Base-by-base conservation (phyloP, 257 asterid genomes). In the Solanum pennellii region DNA sequence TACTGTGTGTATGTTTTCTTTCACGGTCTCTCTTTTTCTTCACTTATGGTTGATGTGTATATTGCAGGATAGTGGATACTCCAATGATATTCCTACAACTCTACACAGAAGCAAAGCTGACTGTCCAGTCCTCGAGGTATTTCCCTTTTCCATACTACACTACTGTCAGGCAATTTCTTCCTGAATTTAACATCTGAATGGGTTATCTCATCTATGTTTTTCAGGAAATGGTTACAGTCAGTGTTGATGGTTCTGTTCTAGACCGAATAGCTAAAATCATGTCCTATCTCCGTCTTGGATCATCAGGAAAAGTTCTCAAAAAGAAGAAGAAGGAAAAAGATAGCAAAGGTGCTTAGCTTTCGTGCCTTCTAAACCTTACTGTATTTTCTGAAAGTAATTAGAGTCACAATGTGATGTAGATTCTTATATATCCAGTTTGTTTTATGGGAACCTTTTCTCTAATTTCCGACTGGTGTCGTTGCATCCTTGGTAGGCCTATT, bases 261-360 rank as follows among this genome's bases (percentile, higher is more conserved):
- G 99, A 97, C 83, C 96, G 98, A 86, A 97, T 97, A 82, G 95
- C 98, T 83, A 97, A 97, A 92, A 97, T 97, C 89, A 97, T 97
- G 99, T 80, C 99, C 60, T 97, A 97, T 91, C 99, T 97, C 88
- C 99, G 99, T 88, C 99, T 97, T 87, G 99, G 99, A 88, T 96
- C 99, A 79, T 97, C 99, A 35, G 99, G 99, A 86, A 97, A 97
- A 89, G 99, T 97, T 90, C 94, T 95, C 88, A 97, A 97, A 91
- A 97, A 96, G 97, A 97, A 97, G 93, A 97, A 94, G 94, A 97
- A 96, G 90, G 99, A 97, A 84, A 96, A 91, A 87, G 98, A 94
- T 88, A 92, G 92, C 82, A 97, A 93, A 95, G 99, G 99, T 97
- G 87, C 76, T 15, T 49, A 37, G 21, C 56, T 12, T 69, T 85